These are phyloP conservation scores for Corymbia calophylla DNA, from an alignment of 441 rosid species.

Conservation along the genomic window DNA sequence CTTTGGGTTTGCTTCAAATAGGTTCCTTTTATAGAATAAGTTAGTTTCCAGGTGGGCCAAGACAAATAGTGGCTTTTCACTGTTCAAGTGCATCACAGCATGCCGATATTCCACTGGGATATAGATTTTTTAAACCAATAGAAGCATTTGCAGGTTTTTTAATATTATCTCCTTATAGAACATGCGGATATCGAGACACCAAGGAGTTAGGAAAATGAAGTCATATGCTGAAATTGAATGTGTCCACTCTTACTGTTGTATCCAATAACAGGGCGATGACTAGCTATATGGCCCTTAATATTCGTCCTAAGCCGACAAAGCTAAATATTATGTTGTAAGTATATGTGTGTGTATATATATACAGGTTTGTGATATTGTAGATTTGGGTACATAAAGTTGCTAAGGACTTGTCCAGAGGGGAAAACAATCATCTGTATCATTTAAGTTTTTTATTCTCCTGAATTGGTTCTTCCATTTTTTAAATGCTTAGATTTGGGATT, in stretches of 20 bases:
- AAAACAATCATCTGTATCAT: neutral
- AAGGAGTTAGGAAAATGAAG: neutral
- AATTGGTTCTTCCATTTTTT: neutral
- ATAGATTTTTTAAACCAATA: neutral
- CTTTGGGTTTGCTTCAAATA: no score
- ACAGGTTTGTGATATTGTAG: neutral
- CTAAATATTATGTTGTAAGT: neutral
- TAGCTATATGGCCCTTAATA: neutral
- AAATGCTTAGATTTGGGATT: neutral
- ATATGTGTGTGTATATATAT: no score
- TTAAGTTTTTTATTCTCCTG: neutral
- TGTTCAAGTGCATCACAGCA: no score
- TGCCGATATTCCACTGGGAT: no score
- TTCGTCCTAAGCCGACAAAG: neutral
- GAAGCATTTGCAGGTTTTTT: neutral
- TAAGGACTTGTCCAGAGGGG: neutral
- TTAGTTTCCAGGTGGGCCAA: no score
- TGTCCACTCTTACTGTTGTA: neutral
- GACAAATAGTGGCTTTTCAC: no score
- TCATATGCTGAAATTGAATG: neutral
- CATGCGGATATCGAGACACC: neutral
- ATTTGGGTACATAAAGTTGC: neutral
- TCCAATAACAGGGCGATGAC: neutral
- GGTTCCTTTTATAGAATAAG: no score
- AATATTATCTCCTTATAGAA: neutral